Evolutionary conservation across 1,284 basidiomycete species (phyloP), one percentile per base, ranked within the genome.

Genomic region (Ustilago loliicola): DNA sequence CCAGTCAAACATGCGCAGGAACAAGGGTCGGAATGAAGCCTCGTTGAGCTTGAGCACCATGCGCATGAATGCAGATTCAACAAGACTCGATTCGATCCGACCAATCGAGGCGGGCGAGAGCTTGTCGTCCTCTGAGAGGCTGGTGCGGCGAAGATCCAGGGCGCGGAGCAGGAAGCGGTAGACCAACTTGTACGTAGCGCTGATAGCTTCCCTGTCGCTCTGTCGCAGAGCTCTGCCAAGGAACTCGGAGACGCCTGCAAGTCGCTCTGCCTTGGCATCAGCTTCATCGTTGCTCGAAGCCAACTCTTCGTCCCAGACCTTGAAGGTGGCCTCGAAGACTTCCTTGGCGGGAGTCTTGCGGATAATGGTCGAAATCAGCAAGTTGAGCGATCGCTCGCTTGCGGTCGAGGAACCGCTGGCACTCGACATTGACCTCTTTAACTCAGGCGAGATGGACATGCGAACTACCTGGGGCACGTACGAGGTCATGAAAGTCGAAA

Each of bases 1-100:
- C 96, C 97, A 99, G 86, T 99, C 96, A 84, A 94, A 96, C 77
- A 96, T 88, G 72, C 92, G 92, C 70, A 95, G 91, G 89, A 98
- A 97, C 21, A 98, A 88, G 2, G 96, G 96, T 79, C 92, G 91
- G 91, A 99, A 98, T 0, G 93, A 90, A 0, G 91, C 91, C 84
- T 99, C 97, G 83, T 96, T 98, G 59, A 99, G 89, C 87, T 98
- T 98, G 73, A 95, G 91, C 11, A 96, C 93, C 19, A 98, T 88
- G 84, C 96, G 93, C 25, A 93, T 89, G 89, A 97, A 98, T 2
- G 94, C 92, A 1, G 89, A 87, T 71, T 60, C 54, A 15, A 94
- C 86, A 1, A 88, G 86, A 40, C 86, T 86, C 51, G 86, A 85
- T 81, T 89, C 89, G 67, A 89, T 83, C 30, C 65, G 61, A 58